Percentiles rank a stretch among this genome's conserved stretches.
Evolutionary conservation across 106 monocot genomes (phyloP).

Genomic region (Acorus calamus): DNA sequence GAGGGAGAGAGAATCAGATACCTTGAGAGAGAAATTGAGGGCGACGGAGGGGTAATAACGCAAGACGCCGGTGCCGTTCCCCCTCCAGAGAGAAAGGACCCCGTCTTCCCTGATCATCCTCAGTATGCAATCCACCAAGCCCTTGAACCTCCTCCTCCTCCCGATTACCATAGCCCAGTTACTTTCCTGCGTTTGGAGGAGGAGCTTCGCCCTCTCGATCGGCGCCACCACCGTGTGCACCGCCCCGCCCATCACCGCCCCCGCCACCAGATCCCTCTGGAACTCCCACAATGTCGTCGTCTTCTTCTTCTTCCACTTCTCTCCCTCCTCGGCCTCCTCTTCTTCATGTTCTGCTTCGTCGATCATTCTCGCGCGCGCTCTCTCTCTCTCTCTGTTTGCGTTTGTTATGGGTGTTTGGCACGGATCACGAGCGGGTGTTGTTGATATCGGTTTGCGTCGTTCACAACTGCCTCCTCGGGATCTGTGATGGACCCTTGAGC

Average conservation of each 20-base stretch:
- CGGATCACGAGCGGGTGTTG: no score
- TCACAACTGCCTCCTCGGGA: no score
- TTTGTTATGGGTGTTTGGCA: not conserved
- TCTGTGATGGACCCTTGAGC: no score
- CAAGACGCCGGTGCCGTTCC: slow-evolving; percentile 87
- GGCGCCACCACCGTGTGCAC: slow-evolving; percentile 98
- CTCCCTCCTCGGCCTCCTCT: not conserved
- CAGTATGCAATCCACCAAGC: slow-evolving; percentile 76
- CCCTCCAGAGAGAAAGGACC: slow-evolving; percentile 89
- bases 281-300: slow-evolving; percentile 23
- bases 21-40: slow-evolving; percentile 99
- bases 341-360: not conserved
- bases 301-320: not conserved
- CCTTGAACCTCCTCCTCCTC: slow-evolving; percentile 43
- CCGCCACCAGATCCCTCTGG: slow-evolving; percentile 75
- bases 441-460: no score
- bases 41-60: slow-evolving; percentile 98
- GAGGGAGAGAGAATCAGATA: slow-evolving; percentile 4
- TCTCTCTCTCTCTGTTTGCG: not conserved
- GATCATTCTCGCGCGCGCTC: not conserved
- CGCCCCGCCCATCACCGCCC: slow-evolving; percentile 82
- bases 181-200: slow-evolving; percentile 96
- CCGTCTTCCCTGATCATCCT: slow-evolving; percentile 87
- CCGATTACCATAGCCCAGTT: slow-evolving; percentile 69
- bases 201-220: slow-evolving; percentile 88